A percentile compares a stretch with the other conserved stretches of the same genome.
These are phyloP conservation scores for Teratosphaeria epicoccoides DNA, from an alignment of 2,329 filamentous ascomycete species.

Conservation along the genomic window DNA sequence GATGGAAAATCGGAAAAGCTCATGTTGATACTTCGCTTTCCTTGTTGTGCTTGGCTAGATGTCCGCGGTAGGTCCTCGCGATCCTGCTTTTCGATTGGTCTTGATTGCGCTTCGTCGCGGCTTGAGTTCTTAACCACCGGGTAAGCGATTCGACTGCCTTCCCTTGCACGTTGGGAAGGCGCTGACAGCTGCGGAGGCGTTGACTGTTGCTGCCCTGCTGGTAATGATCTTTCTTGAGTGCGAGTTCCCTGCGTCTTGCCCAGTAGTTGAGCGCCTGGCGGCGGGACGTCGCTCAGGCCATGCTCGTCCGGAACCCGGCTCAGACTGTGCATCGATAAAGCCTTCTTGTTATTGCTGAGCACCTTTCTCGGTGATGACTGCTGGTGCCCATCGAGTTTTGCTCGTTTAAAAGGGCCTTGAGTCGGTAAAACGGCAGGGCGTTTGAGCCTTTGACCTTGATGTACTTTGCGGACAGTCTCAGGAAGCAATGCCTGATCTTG, in stretches of 20 bases:
- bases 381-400: slow-evolving; percentile 6
- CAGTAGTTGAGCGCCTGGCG: background rate
- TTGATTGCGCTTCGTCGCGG: slow-evolving; percentile 51
- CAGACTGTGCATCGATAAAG: background rate
- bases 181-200: slow-evolving; percentile 10
- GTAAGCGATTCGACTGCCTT: slow-evolving; percentile 49
- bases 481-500: slow-evolving; percentile 6
- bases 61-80: slow-evolving; percentile 1
- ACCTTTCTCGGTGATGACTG: slow-evolving; percentile 9
- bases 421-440: slow-evolving; percentile 9
- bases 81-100: slow-evolving; percentile 54
- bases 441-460: slow-evolving; percentile 8
- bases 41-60: background rate
- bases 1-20: background rate
- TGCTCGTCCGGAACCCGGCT: slow-evolving; percentile 5
- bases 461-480: background rate
- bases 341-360: slow-evolving; percentile 15
- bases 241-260: background rate
- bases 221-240: slow-evolving; percentile 2
- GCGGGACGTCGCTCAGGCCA: slow-evolving; percentile 4
- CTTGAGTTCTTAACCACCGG: slow-evolving; percentile 67
- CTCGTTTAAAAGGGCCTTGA: slow-evolving; percentile 16
- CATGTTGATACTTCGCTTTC: background rate
- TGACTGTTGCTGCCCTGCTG: slow-evolving; percentile 16
- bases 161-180: slow-evolving; percentile 25